Evolutionary conservation across 202 grass and related monocot genomes (phyloP).

Genomic region (Setaria viridis): DNA sequence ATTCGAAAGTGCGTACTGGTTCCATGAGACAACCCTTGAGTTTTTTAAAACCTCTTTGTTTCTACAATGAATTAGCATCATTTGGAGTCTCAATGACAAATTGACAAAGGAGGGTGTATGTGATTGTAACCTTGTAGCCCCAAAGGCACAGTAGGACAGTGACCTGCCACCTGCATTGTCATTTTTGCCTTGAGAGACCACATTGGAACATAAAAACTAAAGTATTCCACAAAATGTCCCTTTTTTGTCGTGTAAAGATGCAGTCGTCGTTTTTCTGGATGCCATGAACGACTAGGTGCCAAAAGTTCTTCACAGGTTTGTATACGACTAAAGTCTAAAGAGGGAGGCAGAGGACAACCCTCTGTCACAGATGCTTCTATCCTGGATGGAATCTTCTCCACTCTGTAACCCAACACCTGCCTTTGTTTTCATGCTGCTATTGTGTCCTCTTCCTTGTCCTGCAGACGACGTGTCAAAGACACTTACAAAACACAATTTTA

Average conservation of each 20-base stretch:
- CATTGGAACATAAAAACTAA: slow-evolving; percentile 16
- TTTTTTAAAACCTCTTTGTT: too few species aligned
- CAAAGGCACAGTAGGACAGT: slow-evolving; percentile 19
- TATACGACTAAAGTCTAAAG: slow-evolving; percentile 4
- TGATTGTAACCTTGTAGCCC: slow-evolving; percentile 7
- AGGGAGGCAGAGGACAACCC: neutral
- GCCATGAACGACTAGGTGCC: neutral
- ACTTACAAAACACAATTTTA: neutral
- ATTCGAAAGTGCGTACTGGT: neutral
- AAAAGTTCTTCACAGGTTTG: slow-evolving; percentile 30
- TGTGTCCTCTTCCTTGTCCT: neutral
- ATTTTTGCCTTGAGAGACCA: neutral
- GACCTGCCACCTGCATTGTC: slow-evolving; percentile 17
- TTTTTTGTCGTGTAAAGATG: slow-evolving; percentile 20
- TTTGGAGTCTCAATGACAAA: neutral
- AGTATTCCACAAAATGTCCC: neutral
- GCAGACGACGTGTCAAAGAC: slow-evolving; percentile 7
- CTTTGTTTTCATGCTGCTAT: neutral
- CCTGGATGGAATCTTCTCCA: slow-evolving; percentile 41
- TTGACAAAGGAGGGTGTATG: neutral
- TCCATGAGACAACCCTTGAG: too few species aligned
- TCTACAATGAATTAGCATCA: neutral
- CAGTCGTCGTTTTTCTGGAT: neutral
- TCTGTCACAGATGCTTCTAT: slow-evolving; percentile 35
- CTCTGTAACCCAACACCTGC: slow-evolving; percentile 35